phyloP scores from a whole-genome alignment of 2,329 filamentous ascomycete genomes.

The Phyllachora maydis region DNA sequence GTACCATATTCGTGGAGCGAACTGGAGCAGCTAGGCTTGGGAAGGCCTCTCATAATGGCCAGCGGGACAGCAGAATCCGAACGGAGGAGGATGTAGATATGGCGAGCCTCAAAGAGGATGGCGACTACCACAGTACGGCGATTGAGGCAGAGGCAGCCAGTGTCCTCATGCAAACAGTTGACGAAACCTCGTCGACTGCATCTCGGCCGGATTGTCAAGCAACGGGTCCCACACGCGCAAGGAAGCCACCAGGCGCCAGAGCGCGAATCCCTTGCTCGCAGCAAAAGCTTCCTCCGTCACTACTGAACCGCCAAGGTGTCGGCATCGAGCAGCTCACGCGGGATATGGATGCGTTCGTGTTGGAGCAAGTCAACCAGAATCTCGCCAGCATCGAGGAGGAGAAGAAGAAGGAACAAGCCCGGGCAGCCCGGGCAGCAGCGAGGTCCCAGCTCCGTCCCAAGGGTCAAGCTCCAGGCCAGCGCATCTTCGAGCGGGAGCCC shows the following conservation, averaged over 20 bases:
- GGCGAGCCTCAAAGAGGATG: no score
- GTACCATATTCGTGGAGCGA: no score
- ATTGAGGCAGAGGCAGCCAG: no score
- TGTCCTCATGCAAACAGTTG: no score
- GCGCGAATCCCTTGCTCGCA: constrained; percentile 2
- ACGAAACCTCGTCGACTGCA: no score
- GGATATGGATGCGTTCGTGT: constrained; percentile 36
- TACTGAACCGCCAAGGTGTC: constrained; percentile 8
- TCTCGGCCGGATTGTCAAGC: no score
- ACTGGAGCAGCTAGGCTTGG: no score
- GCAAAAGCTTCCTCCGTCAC: constrained; percentile 4
- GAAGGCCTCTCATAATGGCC: no score
- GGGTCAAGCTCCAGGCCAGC: constrained; percentile 26
- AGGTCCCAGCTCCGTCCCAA: constrained; percentile 31
- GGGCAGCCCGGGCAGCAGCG: no score
- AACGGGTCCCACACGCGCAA: background rate
- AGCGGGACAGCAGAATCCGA: no score
- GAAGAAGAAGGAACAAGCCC: constrained; percentile 13
- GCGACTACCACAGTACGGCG: no score
- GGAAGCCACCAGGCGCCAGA: constrained; percentile 4
- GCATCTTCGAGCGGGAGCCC: constrained; percentile 35
- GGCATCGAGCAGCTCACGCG: constrained; percentile 28
- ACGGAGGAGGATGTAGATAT: no score
- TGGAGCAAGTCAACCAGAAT: constrained; percentile 34
- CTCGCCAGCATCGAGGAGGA: constrained; percentile 24